Evolutionary conservation across 2,329 filamentous ascomycete species (phyloP).

Genomic region (Penicillium sp.): DNA sequence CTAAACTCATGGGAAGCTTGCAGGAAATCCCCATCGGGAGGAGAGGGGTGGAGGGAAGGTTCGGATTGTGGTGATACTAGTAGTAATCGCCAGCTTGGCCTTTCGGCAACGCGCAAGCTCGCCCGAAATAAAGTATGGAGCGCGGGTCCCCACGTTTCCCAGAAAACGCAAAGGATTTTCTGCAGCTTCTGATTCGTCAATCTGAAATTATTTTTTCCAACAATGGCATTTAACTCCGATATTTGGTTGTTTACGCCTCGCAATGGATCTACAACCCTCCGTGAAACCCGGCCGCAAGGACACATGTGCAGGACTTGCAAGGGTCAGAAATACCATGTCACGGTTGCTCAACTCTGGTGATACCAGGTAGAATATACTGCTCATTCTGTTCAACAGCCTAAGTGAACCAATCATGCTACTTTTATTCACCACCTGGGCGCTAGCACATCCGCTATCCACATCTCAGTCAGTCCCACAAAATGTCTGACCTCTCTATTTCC

Average conservation of each 20-base stretch:
- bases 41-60: neutral
- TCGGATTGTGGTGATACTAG: constrained; percentile 4
- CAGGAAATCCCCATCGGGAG: neutral
- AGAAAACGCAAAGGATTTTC: neutral
- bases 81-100: constrained; percentile 27
- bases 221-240: neutral
- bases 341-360: neutral
- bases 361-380: neutral
- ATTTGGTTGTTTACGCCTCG: neutral
- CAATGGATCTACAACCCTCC: neutral
- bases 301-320: too few species aligned
- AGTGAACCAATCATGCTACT: neutral
- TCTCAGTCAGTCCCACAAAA: neutral
- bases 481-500: neutral
- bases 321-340: neutral
- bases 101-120: constrained; percentile 24
- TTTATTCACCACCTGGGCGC: neutral
- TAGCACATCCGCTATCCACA: neutral
- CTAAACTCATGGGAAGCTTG: neutral
- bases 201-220: neutral
- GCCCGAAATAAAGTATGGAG: constrained; percentile 15
- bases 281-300: too few species aligned
- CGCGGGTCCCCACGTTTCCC: constrained; percentile 3
- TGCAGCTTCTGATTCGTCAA: constrained; percentile 2
- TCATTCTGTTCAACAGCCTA: neutral